Evolutionary conservation across 306 rosid species (phyloP).

Genomic region (Castanea sativa): DNA sequence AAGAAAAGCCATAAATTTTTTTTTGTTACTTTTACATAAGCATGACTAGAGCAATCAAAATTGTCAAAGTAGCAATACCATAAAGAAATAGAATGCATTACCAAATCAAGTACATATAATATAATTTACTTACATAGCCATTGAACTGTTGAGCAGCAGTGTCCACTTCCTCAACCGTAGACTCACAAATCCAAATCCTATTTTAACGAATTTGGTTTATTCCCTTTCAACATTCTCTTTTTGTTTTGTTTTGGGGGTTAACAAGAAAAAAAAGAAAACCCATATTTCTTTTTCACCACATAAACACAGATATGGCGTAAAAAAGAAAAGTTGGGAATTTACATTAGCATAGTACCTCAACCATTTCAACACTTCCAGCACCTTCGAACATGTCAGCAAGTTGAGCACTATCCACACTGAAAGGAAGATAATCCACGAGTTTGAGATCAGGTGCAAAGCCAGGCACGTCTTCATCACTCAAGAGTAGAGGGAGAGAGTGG

Average conservation of each 20-base stretch:
- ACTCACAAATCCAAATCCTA: constrained; percentile 92
- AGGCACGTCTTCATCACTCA: constrained; percentile 27
- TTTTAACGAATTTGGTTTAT: not conserved
- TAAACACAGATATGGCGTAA: not conserved
- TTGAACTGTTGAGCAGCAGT: constrained; percentile 76
- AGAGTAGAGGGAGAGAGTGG: not conserved
- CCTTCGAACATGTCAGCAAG: constrained; percentile 66
- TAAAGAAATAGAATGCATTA: not conserved
- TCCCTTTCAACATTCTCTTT: not conserved
- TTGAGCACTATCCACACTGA: constrained; percentile 71
- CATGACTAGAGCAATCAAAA: too few species aligned
- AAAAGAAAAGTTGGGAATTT: not conserved
- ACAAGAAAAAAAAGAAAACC: not conserved
- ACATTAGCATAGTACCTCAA: constrained; percentile 53
- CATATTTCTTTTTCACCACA: not conserved
- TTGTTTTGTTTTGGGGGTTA: too few species aligned
- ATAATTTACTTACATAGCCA: constrained; percentile 71
- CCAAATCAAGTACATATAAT: not conserved
- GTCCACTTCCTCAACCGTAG: constrained; percentile 58
- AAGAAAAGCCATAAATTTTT: not conserved
- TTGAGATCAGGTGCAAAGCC: constrained; percentile 54
- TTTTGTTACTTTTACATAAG: not conserved
- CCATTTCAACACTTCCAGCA: constrained; percentile 77
- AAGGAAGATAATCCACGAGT: constrained; percentile 89
- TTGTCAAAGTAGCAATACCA: not conserved